Percentiles rank a stretch among this genome's conserved stretches.
Evolutionary conservation across 768 basidiomycete genomes (phyloP).

Genomic region (Mycena alexandri): DNA sequence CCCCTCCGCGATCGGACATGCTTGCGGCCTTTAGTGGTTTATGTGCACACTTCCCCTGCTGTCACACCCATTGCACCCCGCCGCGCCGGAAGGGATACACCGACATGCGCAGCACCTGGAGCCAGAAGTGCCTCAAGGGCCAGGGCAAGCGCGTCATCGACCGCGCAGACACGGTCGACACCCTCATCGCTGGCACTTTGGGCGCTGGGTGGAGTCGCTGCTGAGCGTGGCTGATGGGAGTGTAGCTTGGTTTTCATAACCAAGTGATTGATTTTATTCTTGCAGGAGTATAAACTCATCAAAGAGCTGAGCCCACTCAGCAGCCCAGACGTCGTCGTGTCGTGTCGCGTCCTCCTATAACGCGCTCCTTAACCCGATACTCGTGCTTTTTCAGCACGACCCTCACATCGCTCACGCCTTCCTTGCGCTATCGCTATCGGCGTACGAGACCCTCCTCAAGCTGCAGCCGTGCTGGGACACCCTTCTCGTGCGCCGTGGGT

Average conservation of each 20-base stretch:
- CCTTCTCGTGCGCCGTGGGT: slow-evolving; percentile 65
- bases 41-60: slow-evolving; percentile 82
- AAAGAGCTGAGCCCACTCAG: slow-evolving; percentile 73
- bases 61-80: slow-evolving; percentile 88
- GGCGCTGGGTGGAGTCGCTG: slow-evolving; percentile 76
- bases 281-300: slow-evolving; percentile 66
- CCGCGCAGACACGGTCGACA: slow-evolving; percentile 76
- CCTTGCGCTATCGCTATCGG: slow-evolving; percentile 79
- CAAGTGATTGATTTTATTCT: background rate
- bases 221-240: slow-evolving; percentile 76
- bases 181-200: slow-evolving; percentile 76
- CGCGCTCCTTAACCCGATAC: slow-evolving; percentile 73
- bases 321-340: slow-evolving; percentile 59
- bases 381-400: slow-evolving; percentile 76
- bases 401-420: slow-evolving; percentile 75
- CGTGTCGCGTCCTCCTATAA: slow-evolving; percentile 71
- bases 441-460: slow-evolving; percentile 69
- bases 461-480: slow-evolving; percentile 78
- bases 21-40: slow-evolving; percentile 78
- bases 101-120: slow-evolving; percentile 88
- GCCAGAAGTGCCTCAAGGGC: slow-evolving; percentile 77
- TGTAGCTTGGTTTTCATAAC: slow-evolving; percentile 13
- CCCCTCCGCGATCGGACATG: slow-evolving; percentile 60
- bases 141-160: slow-evolving; percentile 79
- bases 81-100: slow-evolving; percentile 80